Base-by-base conservation (phyloP, 768 basidiomycete genomes). In the Lyophyllum semitale region DNA sequence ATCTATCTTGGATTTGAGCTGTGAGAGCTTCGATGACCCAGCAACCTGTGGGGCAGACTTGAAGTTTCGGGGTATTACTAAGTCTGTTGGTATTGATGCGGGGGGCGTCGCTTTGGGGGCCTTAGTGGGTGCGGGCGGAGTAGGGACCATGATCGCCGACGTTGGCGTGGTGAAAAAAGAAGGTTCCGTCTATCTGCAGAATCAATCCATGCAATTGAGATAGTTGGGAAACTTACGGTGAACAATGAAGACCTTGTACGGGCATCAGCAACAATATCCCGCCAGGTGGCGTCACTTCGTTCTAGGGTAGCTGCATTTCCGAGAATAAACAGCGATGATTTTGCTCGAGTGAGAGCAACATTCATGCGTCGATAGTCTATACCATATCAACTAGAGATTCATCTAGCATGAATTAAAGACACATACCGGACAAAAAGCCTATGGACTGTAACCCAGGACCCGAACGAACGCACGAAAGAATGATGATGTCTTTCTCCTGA, bases 401-500 rank as follows among this genome's bases (percentile, higher is more conserved):
- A 47, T 40, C 26, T 30, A 20, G 18, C 29, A 47, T 55, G 35
- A 7, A 59, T 8, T 17, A 2, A 51, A 17, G 13, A 22, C 11
- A 38, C 66, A 40, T 61, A 88, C 91, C 94, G 60, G 85, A 81
- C 63, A 98, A 80, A 77, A 98, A 98, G 55, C 97, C 97, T 51
- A 98, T 84, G 0, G 77, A 83, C 54, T 82, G 80, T 18, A 93
- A 69, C n/a, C 89, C 88, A 17, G 91, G 87, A 5, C 97, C 95
- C 9, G 94, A 91, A 59, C 97, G 85, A 18, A 98, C 97, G 68
- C 95, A 97, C 3, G 97, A 98, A 18, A 99, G 79, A 60, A 99
- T 98, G 72, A 99, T 96, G 50, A 99, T 84, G 62, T 96, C 93
- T 69, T 99, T 99, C 70, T 99, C 97, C 74, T 99, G 97, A 45